Conservation (phyloP, 176 grass and related monocot genomes). For the Cenchrus fungigraminus region DNA sequence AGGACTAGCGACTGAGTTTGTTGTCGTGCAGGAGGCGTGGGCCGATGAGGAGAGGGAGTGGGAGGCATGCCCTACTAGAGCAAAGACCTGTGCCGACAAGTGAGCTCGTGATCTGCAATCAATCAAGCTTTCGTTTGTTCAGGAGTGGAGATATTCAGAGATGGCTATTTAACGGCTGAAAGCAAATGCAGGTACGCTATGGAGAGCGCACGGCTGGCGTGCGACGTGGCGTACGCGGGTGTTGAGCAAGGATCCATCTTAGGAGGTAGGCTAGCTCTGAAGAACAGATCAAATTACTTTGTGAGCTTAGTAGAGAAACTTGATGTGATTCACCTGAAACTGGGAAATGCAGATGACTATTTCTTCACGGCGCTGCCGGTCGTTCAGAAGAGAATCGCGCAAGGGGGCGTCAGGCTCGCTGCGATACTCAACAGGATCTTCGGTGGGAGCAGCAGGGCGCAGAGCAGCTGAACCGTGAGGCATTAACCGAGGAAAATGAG, state of each 20-base stretch:
- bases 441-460: neutral
- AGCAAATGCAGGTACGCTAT: constrained; percentile 46
- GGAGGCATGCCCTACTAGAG: constrained; percentile 41
- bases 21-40: constrained; percentile 46
- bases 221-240: constrained; percentile 50
- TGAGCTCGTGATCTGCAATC: neutral
- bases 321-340: neutral
- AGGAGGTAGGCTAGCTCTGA: constrained; percentile 37
- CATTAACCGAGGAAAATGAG: neutral
- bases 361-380: constrained; percentile 52
- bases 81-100: constrained; percentile 51
- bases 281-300: too few relatives aligned
- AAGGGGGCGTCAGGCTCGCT: constrained; percentile 60
- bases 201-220: constrained; percentile 48
- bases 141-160: neutral
- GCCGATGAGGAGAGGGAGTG: constrained; percentile 51
- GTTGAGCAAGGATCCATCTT: constrained; percentile 50
- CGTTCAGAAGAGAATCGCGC: constrained; percentile 56
- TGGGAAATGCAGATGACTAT: constrained; percentile 50
- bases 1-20: neutral
- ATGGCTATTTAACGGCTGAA: neutral
- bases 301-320: too few relatives aligned
- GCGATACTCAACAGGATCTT: constrained; percentile 59
- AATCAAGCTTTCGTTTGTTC: neutral
- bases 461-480: constrained; percentile 21